A percentile compares a stretch with the other conserved stretches of the same genome.
These are phyloP conservation scores for Mortierella sp. DNA, from an alignment of 371 early-diverging fungal genomes.

Conservation along the genomic window DNA sequence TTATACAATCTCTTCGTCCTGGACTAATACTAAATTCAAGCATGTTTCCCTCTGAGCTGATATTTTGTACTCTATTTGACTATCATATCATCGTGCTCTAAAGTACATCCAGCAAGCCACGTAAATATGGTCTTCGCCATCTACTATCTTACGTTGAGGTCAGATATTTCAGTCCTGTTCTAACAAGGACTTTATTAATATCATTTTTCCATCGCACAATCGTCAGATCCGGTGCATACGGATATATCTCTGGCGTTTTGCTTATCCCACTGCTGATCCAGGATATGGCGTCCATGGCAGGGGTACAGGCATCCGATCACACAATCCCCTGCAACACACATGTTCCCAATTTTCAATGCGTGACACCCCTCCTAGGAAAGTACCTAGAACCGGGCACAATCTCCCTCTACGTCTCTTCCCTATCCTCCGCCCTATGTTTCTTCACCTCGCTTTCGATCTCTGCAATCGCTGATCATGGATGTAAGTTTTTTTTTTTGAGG, in stretches of 20 bases:
- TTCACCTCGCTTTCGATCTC: conserved; percentile 41
- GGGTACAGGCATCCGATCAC: conserved; percentile 27
- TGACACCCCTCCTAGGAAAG: conserved; percentile 23
- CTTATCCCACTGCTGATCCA: conserved; percentile 36
- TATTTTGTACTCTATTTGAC: neutral
- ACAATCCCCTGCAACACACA: conserved; percentile 35
- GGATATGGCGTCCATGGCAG: conserved; percentile 40
- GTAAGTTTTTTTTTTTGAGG: conserved; percentile 18
- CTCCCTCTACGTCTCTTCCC: conserved; percentile 45
- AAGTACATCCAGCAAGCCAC: conserved; percentile 48
- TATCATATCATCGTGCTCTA: neutral
- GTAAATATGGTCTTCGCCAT: conserved; percentile 9
- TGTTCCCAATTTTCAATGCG: conserved; percentile 30
- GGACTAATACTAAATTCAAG: neutral
- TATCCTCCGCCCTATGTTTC: conserved; percentile 38
- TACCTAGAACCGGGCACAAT: conserved; percentile 49
- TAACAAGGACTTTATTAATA: too few relatives aligned
- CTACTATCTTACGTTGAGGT: too few relatives aligned
- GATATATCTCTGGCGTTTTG: conserved; percentile 19
- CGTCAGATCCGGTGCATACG: conserved; percentile 39
- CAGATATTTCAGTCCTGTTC: too few relatives aligned
- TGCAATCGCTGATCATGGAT: conserved; percentile 47
- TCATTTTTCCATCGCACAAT: neutral
- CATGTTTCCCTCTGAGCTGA: neutral
- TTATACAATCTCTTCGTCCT: neutral